Conservation (phyloP, 2,329 filamentous ascomycete species). For the Talaromyces albobiverticillius region DNA sequence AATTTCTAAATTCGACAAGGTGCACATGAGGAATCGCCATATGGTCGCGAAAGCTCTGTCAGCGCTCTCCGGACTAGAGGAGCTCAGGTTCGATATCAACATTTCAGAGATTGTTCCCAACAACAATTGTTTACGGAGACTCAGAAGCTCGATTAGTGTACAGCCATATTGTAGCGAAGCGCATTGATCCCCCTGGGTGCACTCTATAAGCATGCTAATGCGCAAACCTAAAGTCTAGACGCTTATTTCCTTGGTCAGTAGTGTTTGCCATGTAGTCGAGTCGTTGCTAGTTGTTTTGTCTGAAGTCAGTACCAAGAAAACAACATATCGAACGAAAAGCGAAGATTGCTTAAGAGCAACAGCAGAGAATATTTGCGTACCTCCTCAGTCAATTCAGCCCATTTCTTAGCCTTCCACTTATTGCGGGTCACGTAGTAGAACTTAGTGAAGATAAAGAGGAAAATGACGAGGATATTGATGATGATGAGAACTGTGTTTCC, state of each 20-base stretch:
- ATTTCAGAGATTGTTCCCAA: no score
- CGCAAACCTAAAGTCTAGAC: neutral
- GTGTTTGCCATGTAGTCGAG: neutral
- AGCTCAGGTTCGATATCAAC: no score
- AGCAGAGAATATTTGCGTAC: neutral
- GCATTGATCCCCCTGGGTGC: no score
- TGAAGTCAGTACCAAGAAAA: neutral
- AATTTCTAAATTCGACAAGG: no score
- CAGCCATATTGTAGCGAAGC: no score
- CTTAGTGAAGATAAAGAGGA: constrained; percentile 47
- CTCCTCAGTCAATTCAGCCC: neutral
- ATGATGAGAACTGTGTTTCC: constrained; percentile 58
- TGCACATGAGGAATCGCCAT: no score
- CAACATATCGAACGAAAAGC: neutral
- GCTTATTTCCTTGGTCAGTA: neutral
- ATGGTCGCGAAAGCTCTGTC: no score
- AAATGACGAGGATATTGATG: constrained; percentile 49
- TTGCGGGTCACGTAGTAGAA: constrained; percentile 28
- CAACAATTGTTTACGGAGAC: no score
- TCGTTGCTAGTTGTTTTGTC: neutral
- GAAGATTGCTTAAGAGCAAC: no score
- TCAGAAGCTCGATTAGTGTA: no score
- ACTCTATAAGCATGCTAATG: constrained; percentile 8
- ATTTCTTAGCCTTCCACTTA: neutral
- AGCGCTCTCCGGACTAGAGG: no score